phyloP scores from a whole-genome alignment of 192 early-diverging fungal species.

The Mortierella alpina region DNA sequence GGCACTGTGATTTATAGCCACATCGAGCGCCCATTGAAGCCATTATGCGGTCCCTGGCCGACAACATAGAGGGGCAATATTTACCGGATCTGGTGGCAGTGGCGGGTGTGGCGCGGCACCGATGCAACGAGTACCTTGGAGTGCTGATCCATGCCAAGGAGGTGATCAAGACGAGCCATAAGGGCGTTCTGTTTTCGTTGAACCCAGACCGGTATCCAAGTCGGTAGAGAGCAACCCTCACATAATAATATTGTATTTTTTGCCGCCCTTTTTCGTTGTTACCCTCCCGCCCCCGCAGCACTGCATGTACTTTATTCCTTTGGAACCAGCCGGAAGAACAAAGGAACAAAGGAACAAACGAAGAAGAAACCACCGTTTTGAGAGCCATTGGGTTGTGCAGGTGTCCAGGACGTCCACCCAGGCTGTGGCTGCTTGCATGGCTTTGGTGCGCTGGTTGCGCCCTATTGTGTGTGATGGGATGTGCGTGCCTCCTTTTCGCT shows the following conservation, averaged over 20 bases:
- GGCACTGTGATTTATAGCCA: constrained; percentile 11
- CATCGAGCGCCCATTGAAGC: constrained; percentile 40
- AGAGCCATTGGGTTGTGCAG: no score
- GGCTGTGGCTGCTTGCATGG: no score
- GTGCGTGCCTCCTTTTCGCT: no score
- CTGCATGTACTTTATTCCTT: neutral
- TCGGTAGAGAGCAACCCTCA: constrained; percentile 9
- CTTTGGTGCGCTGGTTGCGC: no score
- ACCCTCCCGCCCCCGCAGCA: neutral
- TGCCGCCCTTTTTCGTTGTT: neutral
- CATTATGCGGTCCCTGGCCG: constrained; percentile 41
- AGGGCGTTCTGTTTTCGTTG: constrained; percentile 36
- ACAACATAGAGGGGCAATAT: constrained; percentile 37
- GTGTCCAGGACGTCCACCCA: no score
- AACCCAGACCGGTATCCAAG: constrained; percentile 55
- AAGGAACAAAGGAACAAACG: neutral
- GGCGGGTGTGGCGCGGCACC: constrained; percentile 27
- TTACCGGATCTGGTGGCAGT: constrained; percentile 36
- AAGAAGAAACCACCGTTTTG: neutral
- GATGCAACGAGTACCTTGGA: constrained; percentile 46
- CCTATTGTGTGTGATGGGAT: no score
- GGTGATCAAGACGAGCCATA: constrained; percentile 38
- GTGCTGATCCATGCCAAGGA: constrained; percentile 45
- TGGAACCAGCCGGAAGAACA: neutral
- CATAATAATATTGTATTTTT: neutral